Conservation (phyloP, 2,329 filamentous ascomycete species). For the Colletotrichum navitas region DNA sequence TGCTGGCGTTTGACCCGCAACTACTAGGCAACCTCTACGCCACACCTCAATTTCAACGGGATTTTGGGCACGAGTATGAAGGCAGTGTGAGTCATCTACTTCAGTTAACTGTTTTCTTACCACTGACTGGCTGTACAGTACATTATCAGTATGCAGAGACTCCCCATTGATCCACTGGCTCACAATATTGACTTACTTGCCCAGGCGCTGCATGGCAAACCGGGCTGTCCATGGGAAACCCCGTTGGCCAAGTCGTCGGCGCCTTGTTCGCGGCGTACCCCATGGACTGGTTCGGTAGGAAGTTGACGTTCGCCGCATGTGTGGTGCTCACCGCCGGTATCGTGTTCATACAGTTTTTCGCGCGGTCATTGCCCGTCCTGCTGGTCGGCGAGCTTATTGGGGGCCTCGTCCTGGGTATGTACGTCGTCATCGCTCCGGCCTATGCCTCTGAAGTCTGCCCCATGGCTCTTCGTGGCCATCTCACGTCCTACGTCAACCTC, state of each 20-base stretch:
- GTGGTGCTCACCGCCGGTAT: conserved; percentile 62
- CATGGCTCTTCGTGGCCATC: conserved; percentile 66
- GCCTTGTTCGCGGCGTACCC: conserved; percentile 63
- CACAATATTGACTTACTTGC: neutral
- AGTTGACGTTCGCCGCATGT: conserved; percentile 59
- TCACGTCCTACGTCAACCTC: conserved; percentile 72
- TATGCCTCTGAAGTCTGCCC: conserved; percentile 74
- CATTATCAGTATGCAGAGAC: conserved; percentile 48
- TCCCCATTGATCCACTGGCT: neutral
- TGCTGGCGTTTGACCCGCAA: conserved; percentile 74
- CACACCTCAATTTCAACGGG: conserved; percentile 67
- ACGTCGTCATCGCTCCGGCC: conserved; percentile 69
- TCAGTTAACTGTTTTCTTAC: neutral
- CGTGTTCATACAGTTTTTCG: conserved; percentile 74
- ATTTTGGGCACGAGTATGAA: conserved; percentile 66
- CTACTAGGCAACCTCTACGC: conserved; percentile 73
- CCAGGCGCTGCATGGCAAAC: conserved; percentile 60
- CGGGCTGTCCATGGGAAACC: conserved; percentile 64
- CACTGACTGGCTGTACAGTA: conserved; percentile 44
- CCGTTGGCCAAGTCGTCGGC: conserved; percentile 68
- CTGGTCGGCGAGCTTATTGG: conserved; percentile 73
- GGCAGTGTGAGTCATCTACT: conserved; percentile 47
- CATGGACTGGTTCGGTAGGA: conserved; percentile 60
- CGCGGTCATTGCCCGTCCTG: conserved; percentile 65
- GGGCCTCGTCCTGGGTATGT: conserved; percentile 72